Base-by-base conservation (phyloP, 2,329 filamentous ascomycete genomes). In the Hortaea werneckii region DNA sequence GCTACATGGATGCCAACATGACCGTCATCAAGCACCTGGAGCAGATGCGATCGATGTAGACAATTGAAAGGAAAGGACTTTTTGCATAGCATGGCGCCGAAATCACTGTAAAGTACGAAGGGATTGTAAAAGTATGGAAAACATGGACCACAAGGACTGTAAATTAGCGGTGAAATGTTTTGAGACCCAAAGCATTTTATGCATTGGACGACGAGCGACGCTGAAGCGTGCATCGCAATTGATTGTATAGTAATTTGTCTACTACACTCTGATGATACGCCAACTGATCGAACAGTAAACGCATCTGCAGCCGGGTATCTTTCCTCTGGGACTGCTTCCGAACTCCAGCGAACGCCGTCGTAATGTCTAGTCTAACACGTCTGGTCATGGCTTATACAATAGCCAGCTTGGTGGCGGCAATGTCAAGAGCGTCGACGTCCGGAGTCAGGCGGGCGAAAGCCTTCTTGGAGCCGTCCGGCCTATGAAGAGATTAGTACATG, bases 381-480 rank as follows among this genome's bases (percentile, higher is more conserved):
- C 8, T 42, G 13, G n/a, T 42, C 8, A n/a, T 35, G 32, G 35
- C 38, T 48, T 94, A 96, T 70, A 96, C 92, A 67, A 98, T 92
- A 62, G 85, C 84, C 62, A 98, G 83, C 85, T 96, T 98, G 74
- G 92, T 96, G 66, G 92, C 94, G 56, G 92, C 94, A 74, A 98
- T 95, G 76, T 98, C 92, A 63, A 98, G 85, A 66, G 92, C 92
- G 73, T 98, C 92, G 62, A 96, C 89, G 72, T 98, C 92, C 54
- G 89, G 76, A 48, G 92, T 96, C 58, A 98, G 81, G 69, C 90
- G 86, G 67, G 86, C 88, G 69, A 92, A 98, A 54, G 92, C 92
- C 86, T 98, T 98, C 87, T 98, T 98, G 67, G 83, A 80, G 66
- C 92, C 92, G 68, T 98, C 89, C 56, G 92, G 92, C 71, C 88